Base-by-base conservation (phyloP, 805 yeast species). In the Metschnikowia baotianmanensis region DNA sequence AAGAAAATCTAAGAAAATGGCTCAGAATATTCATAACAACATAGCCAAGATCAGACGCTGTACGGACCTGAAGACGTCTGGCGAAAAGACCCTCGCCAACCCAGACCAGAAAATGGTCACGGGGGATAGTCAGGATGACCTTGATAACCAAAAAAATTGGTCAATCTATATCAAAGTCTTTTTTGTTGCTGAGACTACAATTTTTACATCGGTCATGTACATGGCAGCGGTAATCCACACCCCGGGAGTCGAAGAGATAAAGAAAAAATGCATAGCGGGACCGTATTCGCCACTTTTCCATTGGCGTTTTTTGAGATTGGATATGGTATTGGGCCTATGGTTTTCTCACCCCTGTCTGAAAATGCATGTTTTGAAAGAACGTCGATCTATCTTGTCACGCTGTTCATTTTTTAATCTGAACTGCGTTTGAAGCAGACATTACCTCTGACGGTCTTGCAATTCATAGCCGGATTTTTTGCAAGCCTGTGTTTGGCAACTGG, bases 141-240 rank as follows among this genome's bases (percentile, higher is more conserved):
- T 78, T 1, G 79, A 73, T 42, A 60, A 75, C 48, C 86, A 86
- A 0, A 52, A 60, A 13, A 78, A 77, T 52, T 81, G 86, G 86
- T 64, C 80, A 0, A 21, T 54, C 0, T 34, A 43, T 23, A 63
- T 67, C 36, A 77, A 74, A 51, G 24, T 57, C 3, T 34, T 73
- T 22, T 62, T 74, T 28, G 55, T 71, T 4, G 7, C 55, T 1
- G 63, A 69, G 47, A 62, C 77, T 10, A 62, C 74, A 12, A 46
- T 76, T 13, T 56, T 77, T 34, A 72, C 82, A 3, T 58, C 71
- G 9, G 60, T 78, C 4, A 74, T 77, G 0, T 79, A 80, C 43
- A 72, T 77, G 67, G 80, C 78, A 12, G 69, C 82, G 1, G 75
- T 83, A 3, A 65, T 78, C 21, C 69, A 73, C 45, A 68, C 82